A percentile compares a stretch with the other conserved stretches of the same genome.
These are phyloP conservation scores for Botrytis medusae DNA, from an alignment of 2,329 filamentous ascomycete genomes.

Conservation along the genomic window DNA sequence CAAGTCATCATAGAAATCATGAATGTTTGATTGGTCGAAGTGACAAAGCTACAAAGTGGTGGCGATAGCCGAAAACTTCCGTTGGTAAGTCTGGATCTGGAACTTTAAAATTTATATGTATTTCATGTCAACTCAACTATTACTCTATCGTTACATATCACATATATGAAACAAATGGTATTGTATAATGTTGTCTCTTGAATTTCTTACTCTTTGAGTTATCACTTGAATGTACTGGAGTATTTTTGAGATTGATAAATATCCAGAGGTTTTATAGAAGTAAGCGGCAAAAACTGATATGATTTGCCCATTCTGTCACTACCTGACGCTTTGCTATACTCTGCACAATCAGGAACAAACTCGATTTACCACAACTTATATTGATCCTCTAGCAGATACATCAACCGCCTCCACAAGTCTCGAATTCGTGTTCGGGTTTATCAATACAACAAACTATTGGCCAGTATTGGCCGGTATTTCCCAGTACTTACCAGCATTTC, in stretches of 20 bases:
- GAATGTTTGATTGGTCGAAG: slow-evolving; percentile 22
- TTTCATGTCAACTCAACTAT: neutral
- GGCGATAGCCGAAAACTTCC: slow-evolving; percentile 23
- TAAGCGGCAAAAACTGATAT: slow-evolving; percentile 30
- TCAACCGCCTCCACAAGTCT: neutral
- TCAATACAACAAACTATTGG: neutral
- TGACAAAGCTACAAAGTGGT: slow-evolving; percentile 16
- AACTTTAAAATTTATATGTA: neutral
- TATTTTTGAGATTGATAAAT: neutral
- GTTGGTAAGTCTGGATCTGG: slow-evolving; percentile 13
- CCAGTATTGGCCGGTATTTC: neutral
- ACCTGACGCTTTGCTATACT: slow-evolving; percentile 17
- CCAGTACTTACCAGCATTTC: neutral
- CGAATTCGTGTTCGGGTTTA: slow-evolving; percentile 13
- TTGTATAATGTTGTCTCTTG: neutral
- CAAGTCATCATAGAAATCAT: slow-evolving; percentile 31
- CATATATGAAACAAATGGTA: neutral
- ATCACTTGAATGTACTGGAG: neutral
- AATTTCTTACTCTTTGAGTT: neutral
- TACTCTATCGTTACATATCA: neutral
- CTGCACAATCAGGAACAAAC: neutral
- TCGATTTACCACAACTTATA: slow-evolving; percentile 24
- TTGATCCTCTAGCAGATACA: slow-evolving; percentile 17
- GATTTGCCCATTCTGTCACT: slow-evolving; percentile 27
- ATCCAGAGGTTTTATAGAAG: slow-evolving; percentile 17